Evolutionary conservation across 257 asterid species (phyloP).

Genomic region (Leonotis leonurus): DNA sequence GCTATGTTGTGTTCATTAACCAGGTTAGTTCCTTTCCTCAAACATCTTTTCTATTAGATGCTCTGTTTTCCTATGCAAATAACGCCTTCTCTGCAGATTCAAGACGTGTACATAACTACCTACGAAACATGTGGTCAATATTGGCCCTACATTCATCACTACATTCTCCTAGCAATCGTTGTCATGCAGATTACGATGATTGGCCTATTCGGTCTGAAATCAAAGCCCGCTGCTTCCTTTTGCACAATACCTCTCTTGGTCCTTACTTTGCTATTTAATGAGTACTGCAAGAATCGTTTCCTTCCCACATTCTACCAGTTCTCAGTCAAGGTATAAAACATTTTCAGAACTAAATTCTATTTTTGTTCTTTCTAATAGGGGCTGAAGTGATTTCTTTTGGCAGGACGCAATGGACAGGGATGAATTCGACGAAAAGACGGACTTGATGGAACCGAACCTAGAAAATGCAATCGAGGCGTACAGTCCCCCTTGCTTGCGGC

Average conservation of each 20-base stretch:
- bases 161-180: slow-evolving; percentile 59
- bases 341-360: neutral
- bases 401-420: slow-evolving; percentile 87
- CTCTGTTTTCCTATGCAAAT: neutral
- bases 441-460: slow-evolving; percentile 39
- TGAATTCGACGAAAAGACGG: slow-evolving; percentile 56
- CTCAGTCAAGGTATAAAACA: slow-evolving; percentile 57
- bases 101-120: slow-evolving; percentile 69
- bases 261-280: slow-evolving; percentile 65
- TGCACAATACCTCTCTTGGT: slow-evolving; percentile 67
- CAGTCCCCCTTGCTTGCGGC: slow-evolving; percentile 73
- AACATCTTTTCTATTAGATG: neutral
- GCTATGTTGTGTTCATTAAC: slow-evolving; percentile 71
- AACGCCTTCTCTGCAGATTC: slow-evolving; percentile 76
- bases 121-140: slow-evolving; percentile 88
- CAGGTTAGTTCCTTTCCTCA: slow-evolving; percentile 50
- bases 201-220: slow-evolving; percentile 87
- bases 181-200: slow-evolving; percentile 85
- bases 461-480: slow-evolving; percentile 61
- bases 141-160: slow-evolving; percentile 90
- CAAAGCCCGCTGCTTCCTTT: slow-evolving; percentile 83
- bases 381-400: neutral
- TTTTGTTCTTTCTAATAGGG: neutral
- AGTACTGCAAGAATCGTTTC: slow-evolving; percentile 85
- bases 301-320: slow-evolving; percentile 60